Evolutionary conservation across 2,329 filamentous ascomycete genomes (phyloP), one percentile per base, ranked within the genome.

Genomic region (Byssoonygena ceratinophila): DNA sequence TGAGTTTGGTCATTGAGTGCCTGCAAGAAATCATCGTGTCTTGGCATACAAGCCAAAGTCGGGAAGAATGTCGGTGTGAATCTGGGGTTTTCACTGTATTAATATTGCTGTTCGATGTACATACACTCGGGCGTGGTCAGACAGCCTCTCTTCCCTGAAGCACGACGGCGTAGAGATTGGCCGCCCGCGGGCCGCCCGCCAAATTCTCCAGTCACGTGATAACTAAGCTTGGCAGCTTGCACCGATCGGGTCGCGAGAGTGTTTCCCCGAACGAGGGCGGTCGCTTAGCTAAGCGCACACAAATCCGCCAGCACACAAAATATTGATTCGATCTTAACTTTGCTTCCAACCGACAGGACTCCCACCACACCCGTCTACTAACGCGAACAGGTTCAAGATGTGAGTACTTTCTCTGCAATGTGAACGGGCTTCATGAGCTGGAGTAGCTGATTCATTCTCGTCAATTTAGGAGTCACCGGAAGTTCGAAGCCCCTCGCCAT

Each of bases 401-500:
- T 71, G 60, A 70, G 69, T 71, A 45, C 32, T 46, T 44, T 22
- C 12, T 3, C 16, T 40, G 23, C 12, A 3, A 25, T 20, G 27
- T 31, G n/a, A n/a, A n/a, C n/a, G 41, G 16, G 32, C 20, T 40
- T 11, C 4, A 16, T 16, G 12, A 12, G 5, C 5, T 18, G 36
- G 3, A 7, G 25, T n/a, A 41, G 36, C 50, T 52, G 23, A 52
- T 41, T 27, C 25, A 16, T 40, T 37, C 29, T 37, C 54, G 51
- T 54, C 54, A 50, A 55, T 61, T 25, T 57, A 74, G 71, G 72
- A 73, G 70, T 71, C 80, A 83, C 76, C 74, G 79, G 68, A 83
- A 83, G 75, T 83, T 78, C 75, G 81, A 94, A 82, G 90, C 90
- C 73, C 90, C 90, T 72, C 86, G 91, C 74, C 91, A 97, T 80